phyloP scores from a whole-genome alignment of 805 yeast genomes.

The Spathaspora girioi region DNA sequence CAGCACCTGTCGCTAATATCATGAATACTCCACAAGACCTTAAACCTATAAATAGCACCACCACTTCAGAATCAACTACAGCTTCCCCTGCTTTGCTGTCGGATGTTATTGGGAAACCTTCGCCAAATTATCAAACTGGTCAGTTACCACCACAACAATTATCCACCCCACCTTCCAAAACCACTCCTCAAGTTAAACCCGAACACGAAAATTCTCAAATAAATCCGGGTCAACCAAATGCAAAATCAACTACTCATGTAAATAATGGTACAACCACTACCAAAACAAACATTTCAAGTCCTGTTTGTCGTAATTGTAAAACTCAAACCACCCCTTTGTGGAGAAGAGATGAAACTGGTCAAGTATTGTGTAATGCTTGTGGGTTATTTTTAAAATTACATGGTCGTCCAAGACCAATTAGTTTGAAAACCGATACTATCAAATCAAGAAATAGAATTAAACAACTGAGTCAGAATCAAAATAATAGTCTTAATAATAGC shows the following conservation, averaged over 20 bases:
- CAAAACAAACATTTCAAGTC: conserved; percentile 57
- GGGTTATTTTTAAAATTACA: conserved; percentile 86
- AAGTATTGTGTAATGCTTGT: conserved; percentile 90
- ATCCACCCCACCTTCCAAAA: conserved; percentile 7
- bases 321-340: conserved; percentile 93
- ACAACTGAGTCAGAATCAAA: conserved; percentile 25
- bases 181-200: conserved; percentile 1
- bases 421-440: conserved; percentile 87
- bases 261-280: conserved; percentile 63
- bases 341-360: conserved; percentile 83
- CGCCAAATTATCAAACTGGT: conserved; percentile 1
- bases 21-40: neutral
- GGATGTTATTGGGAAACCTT: neutral
- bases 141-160: conserved; percentile 4
- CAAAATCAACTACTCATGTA: conserved; percentile 56
- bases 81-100: neutral
- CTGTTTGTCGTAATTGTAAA: conserved; percentile 84
- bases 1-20: neutral
- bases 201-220: neutral
- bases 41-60: neutral
- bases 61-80: neutral
- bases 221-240: conserved; percentile 55
- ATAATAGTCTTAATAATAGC: conserved; percentile 24
- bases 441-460: conserved; percentile 85
- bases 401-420: conserved; percentile 89